Evolutionary conservation across 352 stramenopile genomes (phyloP).

Genomic region (Thalassiosira allenii): DNA sequence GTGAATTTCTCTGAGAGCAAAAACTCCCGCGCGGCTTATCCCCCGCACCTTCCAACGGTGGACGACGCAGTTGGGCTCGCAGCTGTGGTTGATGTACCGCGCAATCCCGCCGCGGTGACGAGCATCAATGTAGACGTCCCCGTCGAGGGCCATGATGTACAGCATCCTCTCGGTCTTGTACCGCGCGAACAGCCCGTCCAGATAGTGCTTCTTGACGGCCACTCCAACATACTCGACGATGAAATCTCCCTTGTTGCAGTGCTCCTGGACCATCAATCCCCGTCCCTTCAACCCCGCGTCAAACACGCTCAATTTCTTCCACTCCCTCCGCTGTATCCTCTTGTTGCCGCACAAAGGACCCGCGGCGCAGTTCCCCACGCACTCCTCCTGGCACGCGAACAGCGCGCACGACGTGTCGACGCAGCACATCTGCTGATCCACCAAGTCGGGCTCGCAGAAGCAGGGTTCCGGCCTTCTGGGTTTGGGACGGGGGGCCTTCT

Average conservation of each 20-base stretch:
- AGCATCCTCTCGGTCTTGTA: conserved; percentile 83
- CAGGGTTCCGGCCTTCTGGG: conserved; percentile 45
- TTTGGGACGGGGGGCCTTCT: conserved; percentile 40
- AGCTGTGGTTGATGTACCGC: conserved; percentile 97
- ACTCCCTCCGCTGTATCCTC: conserved; percentile 72
- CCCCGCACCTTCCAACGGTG: conserved; percentile 92
- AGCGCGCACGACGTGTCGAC: conserved; percentile 68
- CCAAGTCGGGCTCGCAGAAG: conserved; percentile 59
- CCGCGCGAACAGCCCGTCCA: conserved; percentile 70
- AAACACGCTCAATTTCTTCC: conserved; percentile 77
- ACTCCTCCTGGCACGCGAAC: conserved; percentile 84
- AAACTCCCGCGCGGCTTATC: conserved; percentile 77
- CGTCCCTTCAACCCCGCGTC: conserved; percentile 80
- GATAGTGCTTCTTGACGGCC: conserved; percentile 68
- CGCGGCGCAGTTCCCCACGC: conserved; percentile 63
- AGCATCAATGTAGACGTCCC: conserved; percentile 90
- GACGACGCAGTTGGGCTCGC: conserved; percentile 94
- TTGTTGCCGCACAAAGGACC: conserved; percentile 79
- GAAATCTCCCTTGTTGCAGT: conserved; percentile 68
- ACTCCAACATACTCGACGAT: conserved; percentile 84
- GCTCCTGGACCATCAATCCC: conserved; percentile 68
- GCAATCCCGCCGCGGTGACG: conserved; percentile 92
- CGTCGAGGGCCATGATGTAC: conserved; percentile 85
- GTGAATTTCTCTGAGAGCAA: conserved; percentile 81
- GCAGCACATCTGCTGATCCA: conserved; percentile 38